Evolutionary conservation across 208 protist genomes (phyloP).

Genomic region (Acanthamoeba quina): DNA sequence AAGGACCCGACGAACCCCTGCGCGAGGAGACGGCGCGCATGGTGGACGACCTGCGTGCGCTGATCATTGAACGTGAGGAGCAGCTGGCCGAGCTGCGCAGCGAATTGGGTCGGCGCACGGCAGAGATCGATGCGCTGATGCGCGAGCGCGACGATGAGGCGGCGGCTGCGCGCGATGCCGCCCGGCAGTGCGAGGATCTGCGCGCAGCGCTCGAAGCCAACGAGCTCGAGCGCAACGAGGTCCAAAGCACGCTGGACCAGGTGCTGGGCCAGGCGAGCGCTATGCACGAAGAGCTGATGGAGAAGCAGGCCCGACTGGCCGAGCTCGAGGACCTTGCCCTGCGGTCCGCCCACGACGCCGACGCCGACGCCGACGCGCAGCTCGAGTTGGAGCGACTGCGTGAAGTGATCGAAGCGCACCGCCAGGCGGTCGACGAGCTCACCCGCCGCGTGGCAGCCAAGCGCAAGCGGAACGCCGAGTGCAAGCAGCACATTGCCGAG

Average conservation of each 20-base stretch:
- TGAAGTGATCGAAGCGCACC: neutral
- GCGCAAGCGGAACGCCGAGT: neutral
- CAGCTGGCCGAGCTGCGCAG: neutral
- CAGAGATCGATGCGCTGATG: neutral
- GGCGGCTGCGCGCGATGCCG: neutral
- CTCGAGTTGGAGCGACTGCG: neutral
- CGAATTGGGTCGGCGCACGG: neutral
- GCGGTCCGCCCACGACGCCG: neutral
- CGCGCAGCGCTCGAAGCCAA: neutral
- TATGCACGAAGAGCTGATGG: neutral
- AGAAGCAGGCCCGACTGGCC: neutral
- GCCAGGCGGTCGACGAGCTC: neutral
- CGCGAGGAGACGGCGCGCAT: slow-evolving; percentile 20
- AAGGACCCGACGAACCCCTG: neutral
- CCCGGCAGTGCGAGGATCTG: neutral
- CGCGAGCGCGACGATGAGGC: neutral
- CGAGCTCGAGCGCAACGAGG: neutral
- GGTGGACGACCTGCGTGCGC: neutral
- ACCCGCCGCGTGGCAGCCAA: neutral
- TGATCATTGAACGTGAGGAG: neutral
- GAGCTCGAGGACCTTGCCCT: neutral
- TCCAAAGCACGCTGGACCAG: neutral
- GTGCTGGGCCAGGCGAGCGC: neutral
- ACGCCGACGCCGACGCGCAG: neutral
- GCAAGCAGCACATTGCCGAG: neutral